phyloP scores from a whole-genome alignment of 2,329 filamentous ascomycete species.

The Fusarium illudens region DNA sequence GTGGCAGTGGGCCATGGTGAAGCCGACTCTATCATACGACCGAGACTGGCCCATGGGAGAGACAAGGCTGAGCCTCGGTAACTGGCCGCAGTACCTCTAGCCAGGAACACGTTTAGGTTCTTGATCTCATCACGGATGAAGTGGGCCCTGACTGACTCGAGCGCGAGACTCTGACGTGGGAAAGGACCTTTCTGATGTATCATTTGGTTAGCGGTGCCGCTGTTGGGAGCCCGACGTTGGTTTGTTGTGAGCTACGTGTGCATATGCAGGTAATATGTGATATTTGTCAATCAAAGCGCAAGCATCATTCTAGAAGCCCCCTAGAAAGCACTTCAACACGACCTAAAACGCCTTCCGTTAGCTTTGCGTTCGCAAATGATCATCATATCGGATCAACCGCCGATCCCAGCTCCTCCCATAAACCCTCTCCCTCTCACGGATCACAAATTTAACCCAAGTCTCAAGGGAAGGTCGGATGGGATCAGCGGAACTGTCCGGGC shows the following conservation, averaged over 20 bases:
- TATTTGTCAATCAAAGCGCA: background rate
- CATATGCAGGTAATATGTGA: background rate
- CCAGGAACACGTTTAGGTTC: background rate
- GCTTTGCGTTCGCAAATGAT: background rate
- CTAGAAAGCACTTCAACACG: background rate
- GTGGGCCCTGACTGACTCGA: background rate
- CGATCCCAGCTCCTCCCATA: too few species aligned
- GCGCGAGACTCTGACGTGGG: background rate
- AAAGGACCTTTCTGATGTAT: background rate
- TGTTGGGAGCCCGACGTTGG: background rate
- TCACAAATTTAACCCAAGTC: background rate
- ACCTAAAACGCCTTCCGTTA: too few species aligned
- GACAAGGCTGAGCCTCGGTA: background rate
- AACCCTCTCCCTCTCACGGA: background rate
- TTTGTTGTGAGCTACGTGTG: background rate
- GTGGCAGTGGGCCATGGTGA: background rate
- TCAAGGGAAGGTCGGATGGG: background rate
- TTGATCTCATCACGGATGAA: background rate
- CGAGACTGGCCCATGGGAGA: background rate
- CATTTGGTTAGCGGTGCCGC: too few species aligned
- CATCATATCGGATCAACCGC: background rate
- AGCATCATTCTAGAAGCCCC: background rate
- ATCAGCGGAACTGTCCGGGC: background rate
- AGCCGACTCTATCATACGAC: background rate
- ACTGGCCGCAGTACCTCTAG: background rate